These are phyloP conservation scores for Suhomyces wounanorum DNA, from an alignment of 1,139 yeast species.

Conservation along the genomic window DNA sequence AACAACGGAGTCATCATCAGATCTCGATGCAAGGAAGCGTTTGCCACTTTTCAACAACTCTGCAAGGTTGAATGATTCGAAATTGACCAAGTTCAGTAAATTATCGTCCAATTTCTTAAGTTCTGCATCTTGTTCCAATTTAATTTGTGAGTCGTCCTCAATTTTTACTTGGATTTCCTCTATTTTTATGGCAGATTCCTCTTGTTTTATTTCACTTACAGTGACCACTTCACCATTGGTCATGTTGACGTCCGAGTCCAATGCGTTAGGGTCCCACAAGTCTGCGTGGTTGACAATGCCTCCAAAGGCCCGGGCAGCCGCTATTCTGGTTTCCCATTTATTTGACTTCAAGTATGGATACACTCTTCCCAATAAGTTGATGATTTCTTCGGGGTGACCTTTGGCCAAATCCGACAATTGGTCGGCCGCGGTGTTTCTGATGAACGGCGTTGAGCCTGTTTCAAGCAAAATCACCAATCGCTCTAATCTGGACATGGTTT, in stretches of 20 bases:
- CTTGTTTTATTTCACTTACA: background rate
- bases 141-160: conserved; percentile 32
- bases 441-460: conserved; percentile 93
- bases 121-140: conserved; percentile 48
- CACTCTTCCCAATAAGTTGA: conserved; percentile 81
- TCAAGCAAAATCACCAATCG: conserved; percentile 79
- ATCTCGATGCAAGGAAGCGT: conserved; percentile 62
- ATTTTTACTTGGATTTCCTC: conserved; percentile 21
- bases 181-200: conserved; percentile 2
- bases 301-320: conserved; percentile 95
- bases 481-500: conserved; percentile 57
- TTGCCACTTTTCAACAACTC: conserved; percentile 70
- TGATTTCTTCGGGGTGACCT: conserved; percentile 90
- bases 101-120: conserved; percentile 50
- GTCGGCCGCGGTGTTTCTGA: conserved; percentile 95
- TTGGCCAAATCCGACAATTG: conserved; percentile 93
- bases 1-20: conserved; percentile 43
- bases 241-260: background rate
- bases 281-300: conserved; percentile 82
- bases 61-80: conserved; percentile 63
- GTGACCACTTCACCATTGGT: conserved; percentile 36
- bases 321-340: conserved; percentile 95
- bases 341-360: conserved; percentile 81
- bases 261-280: conserved; percentile 71
- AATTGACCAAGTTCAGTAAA: conserved; percentile 52